Base-by-base conservation (phyloP, 1,139 yeast species). In the Pichia inconspicua region DNA sequence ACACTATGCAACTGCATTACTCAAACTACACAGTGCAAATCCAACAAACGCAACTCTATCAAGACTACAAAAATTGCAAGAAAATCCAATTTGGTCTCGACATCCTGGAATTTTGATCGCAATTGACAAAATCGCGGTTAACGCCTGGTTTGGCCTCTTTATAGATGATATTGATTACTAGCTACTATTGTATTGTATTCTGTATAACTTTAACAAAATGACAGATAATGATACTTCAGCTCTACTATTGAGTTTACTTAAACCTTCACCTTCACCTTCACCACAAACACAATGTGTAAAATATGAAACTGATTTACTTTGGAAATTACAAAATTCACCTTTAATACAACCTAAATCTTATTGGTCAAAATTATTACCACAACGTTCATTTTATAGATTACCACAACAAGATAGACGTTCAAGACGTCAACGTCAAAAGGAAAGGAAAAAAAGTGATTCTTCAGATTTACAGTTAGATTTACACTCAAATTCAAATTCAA, bases 311-410 rank as follows among this genome's bases (percentile, higher is more conserved):
- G 73, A 72, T 15, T 60, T 59, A 43, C 63, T 77, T 41, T 51
- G 70, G 25, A 50, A 55, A 5, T 62, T 76, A 49, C 66, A 67
- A 46, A 53, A 61, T 6, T 69, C 73, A 11, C 74, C 78, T 1
- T 59, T 69, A 22, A 52, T 53, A 2, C 44, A 44, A 9, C 31
- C 46, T 3, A 25, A 6, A 4, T 41, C 42, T 12, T 48, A 40
- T 7, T 46, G 53, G 50, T 25, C 7, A 6, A 38, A 45, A 5
- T 43, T 44, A 11, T 25, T 53, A 14, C 55, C 55, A 2, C 44
- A 48, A 4, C 19, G 37, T 8, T 34, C 37, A 4, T 34, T 34
- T 19, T 15, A n/a, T 11, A 15, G 22, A 34, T 15, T 15, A 34
- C 6, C 44, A 43, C 30, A 40, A 37, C 19, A 42, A 37, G 17